phyloP scores from a whole-genome alignment of 1,284 basidiomycete species.

The Cutaneotrichosporon dermatis region DNA sequence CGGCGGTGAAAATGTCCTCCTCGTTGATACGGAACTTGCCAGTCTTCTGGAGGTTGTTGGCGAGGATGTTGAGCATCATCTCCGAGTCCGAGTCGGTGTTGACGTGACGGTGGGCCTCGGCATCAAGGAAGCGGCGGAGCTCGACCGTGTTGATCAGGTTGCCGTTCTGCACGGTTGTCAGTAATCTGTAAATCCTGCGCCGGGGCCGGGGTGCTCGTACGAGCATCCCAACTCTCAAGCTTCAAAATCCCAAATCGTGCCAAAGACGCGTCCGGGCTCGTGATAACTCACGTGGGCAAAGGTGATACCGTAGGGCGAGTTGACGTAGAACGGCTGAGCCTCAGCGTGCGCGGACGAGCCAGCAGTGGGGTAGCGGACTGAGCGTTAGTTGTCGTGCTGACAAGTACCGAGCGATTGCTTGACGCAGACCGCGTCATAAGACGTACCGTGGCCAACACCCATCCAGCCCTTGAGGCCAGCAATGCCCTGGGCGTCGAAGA shows the following conservation, averaged over 20 bases:
- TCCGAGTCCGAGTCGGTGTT: slow-evolving; percentile 99
- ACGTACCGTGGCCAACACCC: slow-evolving; percentile 94
- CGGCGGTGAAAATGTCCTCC: slow-evolving; percentile 96
- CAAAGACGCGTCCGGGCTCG: neutral
- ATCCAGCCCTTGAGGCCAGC: slow-evolving; percentile 81
- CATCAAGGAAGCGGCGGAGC: slow-evolving; percentile 88
- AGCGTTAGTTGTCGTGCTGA: neutral
- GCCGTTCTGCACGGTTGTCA: slow-evolving; percentile 66
- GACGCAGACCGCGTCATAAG: no score
- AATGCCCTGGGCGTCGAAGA: slow-evolving; percentile 80
- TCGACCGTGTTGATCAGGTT: slow-evolving; percentile 92
- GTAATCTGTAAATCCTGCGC: neutral
- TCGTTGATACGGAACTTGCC: slow-evolving; percentile 99
- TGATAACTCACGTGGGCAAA: slow-evolving; percentile 78
- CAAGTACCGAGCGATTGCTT: no score
- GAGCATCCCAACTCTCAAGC: neutral
- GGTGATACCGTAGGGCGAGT: slow-evolving; percentile 90
- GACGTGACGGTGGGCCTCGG: slow-evolving; percentile 94
- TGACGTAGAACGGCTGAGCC: slow-evolving; percentile 99
- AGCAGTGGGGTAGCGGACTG: slow-evolving; percentile 95
- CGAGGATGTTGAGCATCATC: slow-evolving; percentile 93
- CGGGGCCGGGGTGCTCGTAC: neutral
- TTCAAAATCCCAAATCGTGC: neutral
- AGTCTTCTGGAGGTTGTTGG: slow-evolving; percentile 94
- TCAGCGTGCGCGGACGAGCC: slow-evolving; percentile 97